These are phyloP conservation scores for Geosiphon pyriformis DNA, from an alignment of 192 early-diverging fungal genomes.

Conservation along the genomic window DNA sequence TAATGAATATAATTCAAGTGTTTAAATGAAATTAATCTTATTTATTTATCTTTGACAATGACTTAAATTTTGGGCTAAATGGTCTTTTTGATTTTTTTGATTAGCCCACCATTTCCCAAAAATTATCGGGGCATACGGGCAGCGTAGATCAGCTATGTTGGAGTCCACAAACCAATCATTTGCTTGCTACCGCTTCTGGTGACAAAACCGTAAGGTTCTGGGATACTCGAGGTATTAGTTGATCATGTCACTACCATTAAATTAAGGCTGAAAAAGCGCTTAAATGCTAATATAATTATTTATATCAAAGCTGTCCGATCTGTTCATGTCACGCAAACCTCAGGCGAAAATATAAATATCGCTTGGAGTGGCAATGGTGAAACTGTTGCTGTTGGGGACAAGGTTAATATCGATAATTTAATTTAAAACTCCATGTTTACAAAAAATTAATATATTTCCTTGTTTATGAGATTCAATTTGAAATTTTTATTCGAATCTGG, in stretches of 20 bases:
- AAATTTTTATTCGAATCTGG: neutral
- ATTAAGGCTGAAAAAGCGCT: constrained; percentile 1
- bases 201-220: constrained; percentile 77
- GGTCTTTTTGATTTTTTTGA: constrained; percentile 1
- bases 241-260: too few relatives aligned
- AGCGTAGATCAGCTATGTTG: constrained; percentile 75
- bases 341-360: constrained; percentile 82
- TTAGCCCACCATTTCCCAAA: too few relatives aligned
- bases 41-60: neutral
- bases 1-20: constrained; percentile 1
- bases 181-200: constrained; percentile 67
- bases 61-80: neutral
- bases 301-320: constrained; percentile 46
- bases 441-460: neutral
- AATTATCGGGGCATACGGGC: constrained; percentile 70
- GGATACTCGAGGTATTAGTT: constrained; percentile 68
- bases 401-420: constrained; percentile 43
- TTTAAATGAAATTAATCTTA: neutral
- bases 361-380: constrained; percentile 77
- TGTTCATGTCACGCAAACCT: constrained; percentile 54
- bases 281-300: neutral
- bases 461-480: neutral
- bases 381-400: constrained; percentile 76
- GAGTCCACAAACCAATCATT: constrained; percentile 68
- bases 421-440: too few relatives aligned